A percentile compares a stretch with the other conserved stretches of the same genome.
Evolutionary conservation across 257 asterid species (phyloP).

Genomic region (Haberlea rhodopensis): DNA sequence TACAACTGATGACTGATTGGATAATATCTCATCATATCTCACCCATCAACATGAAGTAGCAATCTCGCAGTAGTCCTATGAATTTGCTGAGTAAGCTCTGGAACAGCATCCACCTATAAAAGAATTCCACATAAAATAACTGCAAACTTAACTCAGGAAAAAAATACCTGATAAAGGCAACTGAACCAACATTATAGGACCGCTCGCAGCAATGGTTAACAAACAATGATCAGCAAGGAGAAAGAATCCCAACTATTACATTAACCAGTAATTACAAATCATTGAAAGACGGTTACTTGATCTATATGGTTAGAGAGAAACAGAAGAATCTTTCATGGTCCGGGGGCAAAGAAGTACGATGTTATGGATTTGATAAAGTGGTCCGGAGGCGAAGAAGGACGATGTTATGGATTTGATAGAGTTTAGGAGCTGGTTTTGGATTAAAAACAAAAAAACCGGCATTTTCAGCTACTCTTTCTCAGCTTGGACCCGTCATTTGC

Average conservation of each 20-base stretch:
- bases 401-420: no score
- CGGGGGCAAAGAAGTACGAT: no score
- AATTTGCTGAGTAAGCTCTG: conserved; percentile 77
- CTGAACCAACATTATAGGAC: neutral
- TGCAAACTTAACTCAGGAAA: conserved; percentile 11
- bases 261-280: conserved; percentile 18
- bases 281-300: no score
- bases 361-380: no score
- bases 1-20: conserved; percentile 1
- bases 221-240: conserved; percentile 16
- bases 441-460: no score
- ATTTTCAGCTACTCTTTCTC: no score
- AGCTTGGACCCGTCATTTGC: no score
- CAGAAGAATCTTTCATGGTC: no score
- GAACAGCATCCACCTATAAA: conserved; percentile 90
- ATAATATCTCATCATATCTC: conserved; percentile 36
- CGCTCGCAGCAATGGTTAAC: neutral
- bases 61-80: conserved; percentile 86
- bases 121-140: conserved; percentile 31
- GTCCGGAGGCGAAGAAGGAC: no score
- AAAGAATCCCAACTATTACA: neutral
- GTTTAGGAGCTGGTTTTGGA: no score
- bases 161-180: neutral
- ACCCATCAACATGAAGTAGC: conserved; percentile 91
- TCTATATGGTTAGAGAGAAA: no score